Conservation (phyloP, 768 basidiomycete species). For the Suillus decipiens region DNA sequence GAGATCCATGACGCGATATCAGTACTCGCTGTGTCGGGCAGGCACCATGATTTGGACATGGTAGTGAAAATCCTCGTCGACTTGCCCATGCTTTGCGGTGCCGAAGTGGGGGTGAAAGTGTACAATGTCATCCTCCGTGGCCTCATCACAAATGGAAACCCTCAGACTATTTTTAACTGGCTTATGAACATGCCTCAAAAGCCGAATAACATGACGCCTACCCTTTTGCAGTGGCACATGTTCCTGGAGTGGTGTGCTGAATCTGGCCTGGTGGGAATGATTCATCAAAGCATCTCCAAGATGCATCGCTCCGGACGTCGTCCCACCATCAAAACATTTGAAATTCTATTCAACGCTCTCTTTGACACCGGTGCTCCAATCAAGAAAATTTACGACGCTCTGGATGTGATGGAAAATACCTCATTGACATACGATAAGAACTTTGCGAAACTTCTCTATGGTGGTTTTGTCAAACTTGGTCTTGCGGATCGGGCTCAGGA, state of each 20-base stretch:
- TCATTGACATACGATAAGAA: conserved; percentile 46
- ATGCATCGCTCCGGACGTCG: conserved; percentile 42
- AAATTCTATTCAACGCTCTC: conserved; percentile 48
- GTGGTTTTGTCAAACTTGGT: conserved; percentile 45
- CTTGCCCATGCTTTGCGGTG: conserved; percentile 47
- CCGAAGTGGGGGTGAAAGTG: conserved; percentile 45
- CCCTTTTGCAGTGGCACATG: conserved; percentile 54
- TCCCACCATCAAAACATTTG: conserved; percentile 49
- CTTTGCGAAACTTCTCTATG: conserved; percentile 42
- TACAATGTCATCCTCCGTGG: conserved; percentile 52
- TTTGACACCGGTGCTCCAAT: conserved; percentile 34
- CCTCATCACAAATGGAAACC: conserved; percentile 46
- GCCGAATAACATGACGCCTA: conserved; percentile 47
- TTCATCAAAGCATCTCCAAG: conserved; percentile 34
- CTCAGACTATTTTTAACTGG: conserved; percentile 49
- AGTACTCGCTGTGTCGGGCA: conserved; percentile 51
- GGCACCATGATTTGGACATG: conserved; percentile 53
- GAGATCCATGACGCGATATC: conserved; percentile 44
- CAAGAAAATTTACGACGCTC: conserved; percentile 39
- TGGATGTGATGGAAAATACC: conserved; percentile 48
- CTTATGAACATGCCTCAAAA: conserved; percentile 53
- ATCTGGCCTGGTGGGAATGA: conserved; percentile 26
- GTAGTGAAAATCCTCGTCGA: conserved; percentile 55
- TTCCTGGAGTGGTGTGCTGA: conserved; percentile 46
- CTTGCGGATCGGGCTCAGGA: conserved; percentile 37